Conservation (phyloP, 1,139 yeast genomes). For the Blastobotrys petasosporus region DNA sequence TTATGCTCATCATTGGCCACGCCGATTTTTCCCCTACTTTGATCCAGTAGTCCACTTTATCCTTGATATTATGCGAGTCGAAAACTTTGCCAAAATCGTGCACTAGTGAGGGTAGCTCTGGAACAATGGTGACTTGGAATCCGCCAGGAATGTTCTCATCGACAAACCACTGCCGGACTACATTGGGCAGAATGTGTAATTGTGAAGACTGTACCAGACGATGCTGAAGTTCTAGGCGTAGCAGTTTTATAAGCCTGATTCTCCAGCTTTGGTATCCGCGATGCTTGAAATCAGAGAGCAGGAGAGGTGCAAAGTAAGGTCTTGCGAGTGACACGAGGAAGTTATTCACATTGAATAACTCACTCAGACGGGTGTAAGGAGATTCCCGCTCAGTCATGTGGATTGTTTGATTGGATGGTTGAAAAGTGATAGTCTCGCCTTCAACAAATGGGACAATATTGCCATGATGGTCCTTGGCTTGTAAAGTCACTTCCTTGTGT, state of each 20-base stretch:
- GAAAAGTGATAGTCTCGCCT: conserved; percentile 30
- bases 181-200: conserved; percentile 65
- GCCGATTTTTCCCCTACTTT: conserved; percentile 86
- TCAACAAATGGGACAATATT: conserved; percentile 26
- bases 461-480: conserved; percentile 54
- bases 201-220: conserved; percentile 74
- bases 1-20: conserved; percentile 84
- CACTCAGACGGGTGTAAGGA: conserved; percentile 84
- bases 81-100: conserved; percentile 66
- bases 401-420: conserved; percentile 43
- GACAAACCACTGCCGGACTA: conserved; percentile 68
- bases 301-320: conserved; percentile 85
- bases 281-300: conserved; percentile 77
- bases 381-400: conserved; percentile 41
- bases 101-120: conserved; percentile 61
- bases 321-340: conserved; percentile 85
- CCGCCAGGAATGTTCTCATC: conserved; percentile 82
- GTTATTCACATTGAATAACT: conserved; percentile 88
- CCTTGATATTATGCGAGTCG: conserved; percentile 59
- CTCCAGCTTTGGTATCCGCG: conserved; percentile 44
- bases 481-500: conserved; percentile 49
- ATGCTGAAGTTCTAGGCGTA: conserved; percentile 71
- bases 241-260: conserved; percentile 40
- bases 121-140: conserved; percentile 85
- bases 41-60: conserved; percentile 85